Percentiles rank a stretch among this genome's conserved stretches.
Conservation (phyloP, 768 basidiomycete genomes). For the Kwoniella mangroviensis region DNA sequence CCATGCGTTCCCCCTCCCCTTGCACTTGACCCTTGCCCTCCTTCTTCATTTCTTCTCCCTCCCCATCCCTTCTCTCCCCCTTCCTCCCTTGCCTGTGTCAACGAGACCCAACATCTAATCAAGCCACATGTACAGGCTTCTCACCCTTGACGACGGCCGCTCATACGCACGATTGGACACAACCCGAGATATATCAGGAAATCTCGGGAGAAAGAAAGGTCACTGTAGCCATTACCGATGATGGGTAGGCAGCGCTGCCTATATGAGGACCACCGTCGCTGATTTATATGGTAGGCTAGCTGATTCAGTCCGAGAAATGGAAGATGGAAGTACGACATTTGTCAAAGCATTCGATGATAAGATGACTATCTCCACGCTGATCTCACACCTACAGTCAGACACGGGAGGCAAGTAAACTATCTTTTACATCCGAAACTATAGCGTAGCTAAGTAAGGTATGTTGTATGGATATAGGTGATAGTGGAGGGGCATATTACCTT, state of each 20-base stretch:
- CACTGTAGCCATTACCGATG: constrained; percentile 79
- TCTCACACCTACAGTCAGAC: constrained; percentile 59
- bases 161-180: constrained; percentile 66
- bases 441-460: constrained; percentile 9
- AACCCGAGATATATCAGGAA: constrained; percentile 60
- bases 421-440: too few species aligned
- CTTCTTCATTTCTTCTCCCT: too few species aligned
- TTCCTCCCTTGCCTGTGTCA: too few species aligned
- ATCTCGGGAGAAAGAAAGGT: constrained; percentile 67
- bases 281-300: constrained; percentile 64
- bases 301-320: constrained; percentile 67
- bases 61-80: too few species aligned
- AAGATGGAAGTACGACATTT: constrained; percentile 70
- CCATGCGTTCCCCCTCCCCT: too few species aligned
- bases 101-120: too few species aligned
- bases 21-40: too few species aligned
- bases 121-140: background rate
- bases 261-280: background rate
- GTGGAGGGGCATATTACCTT: constrained; percentile 67
- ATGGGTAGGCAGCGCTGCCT: constrained; percentile 66
- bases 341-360: constrained; percentile 72
- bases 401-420: constrained; percentile 28
- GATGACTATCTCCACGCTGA: constrained; percentile 69
- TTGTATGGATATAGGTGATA: constrained; percentile 23
- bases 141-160: constrained; percentile 43